A percentile compares a stretch with the other conserved stretches of the same genome.
Evolutionary conservation across 768 basidiomycete species (phyloP).

Genomic region (Amyloporia xantha): DNA sequence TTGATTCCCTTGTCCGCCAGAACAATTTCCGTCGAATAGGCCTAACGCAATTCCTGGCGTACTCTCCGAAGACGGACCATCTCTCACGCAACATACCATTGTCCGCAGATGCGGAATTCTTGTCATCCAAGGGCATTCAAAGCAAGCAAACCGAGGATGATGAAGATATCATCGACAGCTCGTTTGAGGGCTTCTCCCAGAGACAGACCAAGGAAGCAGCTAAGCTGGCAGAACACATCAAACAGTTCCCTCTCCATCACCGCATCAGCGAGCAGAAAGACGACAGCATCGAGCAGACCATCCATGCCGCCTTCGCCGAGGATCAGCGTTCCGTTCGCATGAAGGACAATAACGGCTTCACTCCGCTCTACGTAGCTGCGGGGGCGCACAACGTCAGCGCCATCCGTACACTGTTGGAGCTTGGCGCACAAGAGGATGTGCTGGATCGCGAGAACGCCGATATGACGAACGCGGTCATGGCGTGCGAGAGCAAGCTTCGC

Average conservation of each 20-base stretch:
- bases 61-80: slow-evolving; percentile 8
- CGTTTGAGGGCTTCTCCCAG: too few relatives aligned
- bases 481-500: background rate
- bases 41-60: slow-evolving; percentile 13
- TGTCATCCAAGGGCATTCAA: too few relatives aligned
- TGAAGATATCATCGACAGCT: background rate
- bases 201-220: background rate
- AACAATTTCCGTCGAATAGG: slow-evolving; percentile 17
- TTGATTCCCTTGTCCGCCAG: background rate
- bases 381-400: background rate
- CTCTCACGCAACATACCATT: slow-evolving; percentile 12
- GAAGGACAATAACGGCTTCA: slow-evolving; percentile 9
- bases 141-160: slow-evolving; percentile 7
- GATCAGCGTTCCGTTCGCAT: slow-evolving; percentile 1
- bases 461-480: background rate
- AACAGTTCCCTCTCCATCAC: slow-evolving; percentile 11
- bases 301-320: slow-evolving; percentile 1
- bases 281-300: slow-evolving; percentile 1
- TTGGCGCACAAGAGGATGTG: background rate
- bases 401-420: background rate
- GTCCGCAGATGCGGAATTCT: too few relatives aligned
- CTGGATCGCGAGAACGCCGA: background rate
- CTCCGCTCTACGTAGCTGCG: slow-evolving; percentile 14
- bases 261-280: background rate
- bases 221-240: background rate